Evolutionary conservation across 1,139 yeast species (phyloP), one percentile per base, ranked within the genome.

Genomic region (Martiniozyma asiatica): DNA sequence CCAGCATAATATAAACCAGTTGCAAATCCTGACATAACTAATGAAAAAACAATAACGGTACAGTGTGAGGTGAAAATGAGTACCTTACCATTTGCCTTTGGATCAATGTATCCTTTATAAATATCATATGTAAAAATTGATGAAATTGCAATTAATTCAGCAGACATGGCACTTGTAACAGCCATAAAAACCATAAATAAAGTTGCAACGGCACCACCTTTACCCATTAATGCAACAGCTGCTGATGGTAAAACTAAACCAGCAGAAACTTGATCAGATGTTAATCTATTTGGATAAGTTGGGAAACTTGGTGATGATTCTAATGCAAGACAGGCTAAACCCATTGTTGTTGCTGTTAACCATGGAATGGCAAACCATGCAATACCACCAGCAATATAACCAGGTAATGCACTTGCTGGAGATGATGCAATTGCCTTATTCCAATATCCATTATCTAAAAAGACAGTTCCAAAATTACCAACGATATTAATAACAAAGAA

Each of bases 171-270:
- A 2, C 71, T 61, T 3, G 71, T 64, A 5, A 61, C 66, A 2
- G 71, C 61, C 46, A 66, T 52, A 53, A 65, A 66, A 5, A 66
- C 58, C 63, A 64, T 61, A 24, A 63, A 45, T 29, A 65, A 41
- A 21, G 62, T 56, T 44, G 62, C 50, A 8, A 54, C 59, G 2
- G 61, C 53, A 8, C 71, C 72, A 8, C 59, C 55, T 31, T 56
- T 60, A 4, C 70, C 71, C 51, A 64, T 46, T 16, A 64, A 38
- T 21, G 60, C 56, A 24, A 53, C 50, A 6, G 65, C 65, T 9
- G 64, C 55, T 8, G 63, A 61, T 10, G 63, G 66, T 21, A 61
- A 50, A 6, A 59, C 63, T 26, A 65, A 47, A 14, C 71, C 72
- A 25, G 61, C 56, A 5, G 41, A 27, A 5, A 46, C 37, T 31